Percentiles rank a stretch among this genome's conserved stretches.
These are phyloP conservation scores for Talaromyces sp. DNA, from an alignment of 2,329 filamentous ascomycete species.

Conservation along the genomic window DNA sequence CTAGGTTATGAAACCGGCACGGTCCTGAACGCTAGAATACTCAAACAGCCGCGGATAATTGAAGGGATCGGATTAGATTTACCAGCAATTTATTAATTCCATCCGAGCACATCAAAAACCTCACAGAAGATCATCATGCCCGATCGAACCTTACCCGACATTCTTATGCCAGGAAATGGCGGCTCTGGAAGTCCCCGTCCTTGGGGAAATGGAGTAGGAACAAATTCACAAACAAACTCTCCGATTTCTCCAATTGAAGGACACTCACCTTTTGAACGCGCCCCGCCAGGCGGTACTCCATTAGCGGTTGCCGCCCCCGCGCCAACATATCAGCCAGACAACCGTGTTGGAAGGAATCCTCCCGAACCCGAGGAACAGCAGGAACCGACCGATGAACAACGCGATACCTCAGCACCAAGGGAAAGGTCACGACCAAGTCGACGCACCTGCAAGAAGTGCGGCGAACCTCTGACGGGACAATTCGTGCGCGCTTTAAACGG, in stretches of 20 bases:
- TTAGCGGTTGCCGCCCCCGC: conserved; percentile 1
- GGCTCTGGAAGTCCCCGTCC: conserved; percentile 29
- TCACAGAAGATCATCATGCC: conserved; percentile 32
- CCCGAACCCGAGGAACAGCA: conserved; percentile 24
- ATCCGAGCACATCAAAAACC: background rate
- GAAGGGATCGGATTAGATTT: no score
- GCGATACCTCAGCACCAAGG: conserved; percentile 30
- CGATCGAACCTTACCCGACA: conserved; percentile 38
- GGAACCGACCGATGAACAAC: conserved; percentile 24
- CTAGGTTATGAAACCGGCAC: conserved; percentile 11
- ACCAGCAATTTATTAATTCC: no score
- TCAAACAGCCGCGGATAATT: background rate
- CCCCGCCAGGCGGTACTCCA: conserved; percentile 5
- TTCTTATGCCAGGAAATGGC: conserved; percentile 40
- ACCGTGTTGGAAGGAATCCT: conserved; percentile 22
- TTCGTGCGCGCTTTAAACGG: conserved; percentile 91
- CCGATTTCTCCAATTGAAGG: conserved; percentile 38
- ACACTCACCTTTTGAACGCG: conserved; percentile 27
- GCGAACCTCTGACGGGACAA: conserved; percentile 81
- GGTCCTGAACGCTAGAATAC: background rate
- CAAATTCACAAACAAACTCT: conserved; percentile 33
- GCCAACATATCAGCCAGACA: conserved; percentile 22
- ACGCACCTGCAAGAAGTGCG: conserved; percentile 76
- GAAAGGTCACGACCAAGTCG: conserved; percentile 33
- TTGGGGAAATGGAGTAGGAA: conserved; percentile 33